A percentile compares a stretch with the other conserved stretches of the same genome.
phyloP scores from a whole-genome alignment of 2,329 filamentous ascomycete genomes.

The Aspergillus ustus region DNA sequence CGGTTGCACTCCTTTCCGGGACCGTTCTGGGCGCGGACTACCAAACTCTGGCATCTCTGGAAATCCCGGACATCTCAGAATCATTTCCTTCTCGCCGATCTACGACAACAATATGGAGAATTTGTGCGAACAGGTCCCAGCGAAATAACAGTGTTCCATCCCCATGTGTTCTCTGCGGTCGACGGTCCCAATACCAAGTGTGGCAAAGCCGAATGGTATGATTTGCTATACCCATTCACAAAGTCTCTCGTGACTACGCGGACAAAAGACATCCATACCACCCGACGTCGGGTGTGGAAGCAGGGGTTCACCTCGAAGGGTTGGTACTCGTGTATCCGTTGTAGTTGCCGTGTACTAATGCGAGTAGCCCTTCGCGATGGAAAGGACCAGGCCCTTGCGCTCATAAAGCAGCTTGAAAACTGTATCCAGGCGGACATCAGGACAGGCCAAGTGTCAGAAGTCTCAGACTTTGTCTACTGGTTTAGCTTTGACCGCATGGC shows the following conservation, averaged over 20 bases:
- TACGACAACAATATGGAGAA: slow-evolving; percentile 39
- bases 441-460: background rate
- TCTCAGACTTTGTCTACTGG: slow-evolving; percentile 30
- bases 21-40: slow-evolving; percentile 41
- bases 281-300: slow-evolving; percentile 4
- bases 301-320: slow-evolving; percentile 6
- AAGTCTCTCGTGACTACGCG: slow-evolving; percentile 19
- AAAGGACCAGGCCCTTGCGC: background rate
- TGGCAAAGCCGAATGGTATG: slow-evolving; percentile 27
- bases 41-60: slow-evolving; percentile 44
- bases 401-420: slow-evolving; percentile 1
- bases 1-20: slow-evolving; percentile 45
- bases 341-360: background rate
- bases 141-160: slow-evolving; percentile 27
- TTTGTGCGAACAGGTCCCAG: slow-evolving; percentile 39
- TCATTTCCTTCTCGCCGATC: slow-evolving; percentile 33
- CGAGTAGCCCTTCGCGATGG: background rate
- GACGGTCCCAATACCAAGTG: slow-evolving; percentile 22
- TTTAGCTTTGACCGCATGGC: slow-evolving; percentile 40
- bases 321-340: background rate
- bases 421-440: background rate
- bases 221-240: slow-evolving; percentile 19
- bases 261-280: background rate
- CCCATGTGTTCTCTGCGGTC: slow-evolving; percentile 20
- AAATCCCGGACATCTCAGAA: slow-evolving; percentile 33